Evolutionary conservation across 164 flowering plant genomes (phyloP).

Genomic region (Chimonanthus salicifolius): DNA sequence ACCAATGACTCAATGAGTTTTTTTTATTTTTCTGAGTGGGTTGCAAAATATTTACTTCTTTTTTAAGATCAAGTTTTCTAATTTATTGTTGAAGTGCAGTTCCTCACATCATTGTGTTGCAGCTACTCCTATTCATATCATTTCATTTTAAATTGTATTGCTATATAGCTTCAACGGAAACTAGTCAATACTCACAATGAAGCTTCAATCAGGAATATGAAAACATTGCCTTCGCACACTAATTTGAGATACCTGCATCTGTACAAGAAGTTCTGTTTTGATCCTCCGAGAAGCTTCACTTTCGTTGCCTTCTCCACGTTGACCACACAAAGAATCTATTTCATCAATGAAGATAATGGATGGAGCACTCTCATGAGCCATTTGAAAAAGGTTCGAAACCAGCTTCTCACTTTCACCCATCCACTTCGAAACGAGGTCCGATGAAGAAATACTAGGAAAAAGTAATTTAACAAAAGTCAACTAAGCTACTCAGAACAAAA

Average conservation of each 20-base stretch:
- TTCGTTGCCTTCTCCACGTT: conserved; percentile 96
- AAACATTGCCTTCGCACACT: neutral
- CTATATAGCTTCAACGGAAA: neutral
- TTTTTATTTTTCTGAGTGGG: no score
- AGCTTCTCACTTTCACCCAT: conserved; percentile 99
- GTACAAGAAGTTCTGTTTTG: conserved; percentile 96
- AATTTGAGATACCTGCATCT: conserved; percentile 80
- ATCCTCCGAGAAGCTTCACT: conserved; percentile 98
- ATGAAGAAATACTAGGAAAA: conserved; percentile 72
- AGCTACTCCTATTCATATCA: neutral
- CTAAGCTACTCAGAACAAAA: neutral
- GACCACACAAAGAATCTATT: conserved; percentile 95
- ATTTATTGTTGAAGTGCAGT: no score
- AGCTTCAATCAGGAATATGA: neutral
- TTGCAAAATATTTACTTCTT: no score
- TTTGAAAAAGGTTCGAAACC: conserved; percentile 90
- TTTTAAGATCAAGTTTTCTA: no score
- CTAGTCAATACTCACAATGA: neutral
- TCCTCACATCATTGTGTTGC: no score
- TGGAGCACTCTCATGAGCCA: conserved; percentile 99
- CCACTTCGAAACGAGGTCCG: conserved; percentile 98
- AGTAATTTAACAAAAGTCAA: neutral
- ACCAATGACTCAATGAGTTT: no score
- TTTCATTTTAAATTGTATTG: neutral
- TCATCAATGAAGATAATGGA: conserved; percentile 95